Conservation (phyloP, 768 basidiomycete species). For the Kondoa subrosea region DNA sequence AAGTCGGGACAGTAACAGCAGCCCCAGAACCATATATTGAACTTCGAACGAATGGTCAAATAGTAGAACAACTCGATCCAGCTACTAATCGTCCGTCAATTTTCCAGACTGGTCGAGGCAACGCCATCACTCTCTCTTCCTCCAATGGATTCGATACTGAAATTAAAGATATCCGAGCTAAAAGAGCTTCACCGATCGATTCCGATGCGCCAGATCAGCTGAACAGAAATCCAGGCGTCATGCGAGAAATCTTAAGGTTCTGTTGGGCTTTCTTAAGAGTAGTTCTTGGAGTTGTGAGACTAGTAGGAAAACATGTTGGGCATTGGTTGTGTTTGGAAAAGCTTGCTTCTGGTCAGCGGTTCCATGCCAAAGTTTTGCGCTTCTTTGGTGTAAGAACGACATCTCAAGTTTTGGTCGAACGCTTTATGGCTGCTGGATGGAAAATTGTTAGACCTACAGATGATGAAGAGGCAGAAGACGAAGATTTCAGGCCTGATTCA, state of each 20-base stretch:
- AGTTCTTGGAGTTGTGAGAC: not conserved
- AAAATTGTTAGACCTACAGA: not conserved
- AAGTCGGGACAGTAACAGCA: not conserved
- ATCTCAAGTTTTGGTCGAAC: not conserved
- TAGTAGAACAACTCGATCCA: not conserved
- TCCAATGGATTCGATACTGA: not conserved
- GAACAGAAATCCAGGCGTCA: not conserved
- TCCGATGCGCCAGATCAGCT: not conserved
- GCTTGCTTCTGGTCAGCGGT: not conserved
- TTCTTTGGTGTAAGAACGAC: constrained; percentile 1
- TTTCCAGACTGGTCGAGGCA: not conserved
- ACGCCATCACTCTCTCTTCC: not conserved
- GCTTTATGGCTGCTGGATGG: not conserved
- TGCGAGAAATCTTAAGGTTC: not conserved
- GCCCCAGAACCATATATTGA: not conserved
- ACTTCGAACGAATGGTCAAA: not conserved
- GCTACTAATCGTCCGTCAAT: not conserved
- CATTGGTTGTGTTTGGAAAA: not conserved
- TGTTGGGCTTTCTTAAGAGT: not conserved
- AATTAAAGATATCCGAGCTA: constrained; percentile 5
- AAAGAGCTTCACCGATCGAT: not conserved
- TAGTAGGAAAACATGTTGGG: not conserved
- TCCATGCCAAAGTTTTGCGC: not conserved
- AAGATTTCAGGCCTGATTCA: not conserved
- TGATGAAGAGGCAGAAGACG: not conserved